Evolutionary conservation across 2,329 filamentous ascomycete species (phyloP).

Genomic region (Aspergillus jensenii): DNA sequence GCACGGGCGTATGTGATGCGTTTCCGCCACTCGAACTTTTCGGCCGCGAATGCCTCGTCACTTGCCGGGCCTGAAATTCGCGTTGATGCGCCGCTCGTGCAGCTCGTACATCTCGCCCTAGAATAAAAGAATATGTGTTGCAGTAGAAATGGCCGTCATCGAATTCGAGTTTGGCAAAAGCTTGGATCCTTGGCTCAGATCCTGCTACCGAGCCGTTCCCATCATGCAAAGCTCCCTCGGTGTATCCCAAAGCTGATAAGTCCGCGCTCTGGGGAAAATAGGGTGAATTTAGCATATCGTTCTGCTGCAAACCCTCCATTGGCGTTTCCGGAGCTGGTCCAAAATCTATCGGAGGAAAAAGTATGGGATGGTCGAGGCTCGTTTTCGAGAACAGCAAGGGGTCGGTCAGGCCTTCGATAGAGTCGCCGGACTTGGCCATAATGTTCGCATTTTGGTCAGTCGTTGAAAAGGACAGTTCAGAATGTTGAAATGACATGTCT

Average conservation of each 20-base stretch:
- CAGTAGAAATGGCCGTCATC: slow-evolving; percentile 66
- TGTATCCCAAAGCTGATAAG: slow-evolving; percentile 36
- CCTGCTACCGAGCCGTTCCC: slow-evolving; percentile 37
- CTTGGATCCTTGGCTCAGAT: slow-evolving; percentile 52
- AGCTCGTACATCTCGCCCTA: slow-evolving; percentile 61
- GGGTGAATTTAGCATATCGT: slow-evolving; percentile 40
- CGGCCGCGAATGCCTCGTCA: slow-evolving; percentile 39
- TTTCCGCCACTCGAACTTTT: slow-evolving; percentile 49
- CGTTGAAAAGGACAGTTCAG: slow-evolving; percentile 13
- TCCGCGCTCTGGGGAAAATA: slow-evolving; percentile 39
- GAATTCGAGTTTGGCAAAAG: slow-evolving; percentile 65
- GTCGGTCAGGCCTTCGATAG: slow-evolving; percentile 33
- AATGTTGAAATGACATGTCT: slow-evolving; percentile 13
- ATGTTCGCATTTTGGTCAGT: slow-evolving; percentile 8
- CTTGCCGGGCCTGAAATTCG: slow-evolving; percentile 44
- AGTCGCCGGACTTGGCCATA: slow-evolving; percentile 20
- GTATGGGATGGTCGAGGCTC: slow-evolving; percentile 30
- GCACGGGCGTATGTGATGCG: slow-evolving; percentile 45
- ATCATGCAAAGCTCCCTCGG: slow-evolving; percentile 26
- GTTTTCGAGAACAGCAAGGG: slow-evolving; percentile 34
- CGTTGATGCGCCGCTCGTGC: slow-evolving; percentile 47
- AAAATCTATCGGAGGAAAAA: slow-evolving; percentile 38
- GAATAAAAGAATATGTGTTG: slow-evolving; percentile 61
- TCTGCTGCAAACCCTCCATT: slow-evolving; percentile 39
- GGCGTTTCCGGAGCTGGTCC: slow-evolving; percentile 32